A percentile compares a stretch with the other conserved stretches of the same genome.
phyloP scores from a whole-genome alignment of 371 early-diverging fungal species.

The Syncephalastrum racemosum region DNA sequence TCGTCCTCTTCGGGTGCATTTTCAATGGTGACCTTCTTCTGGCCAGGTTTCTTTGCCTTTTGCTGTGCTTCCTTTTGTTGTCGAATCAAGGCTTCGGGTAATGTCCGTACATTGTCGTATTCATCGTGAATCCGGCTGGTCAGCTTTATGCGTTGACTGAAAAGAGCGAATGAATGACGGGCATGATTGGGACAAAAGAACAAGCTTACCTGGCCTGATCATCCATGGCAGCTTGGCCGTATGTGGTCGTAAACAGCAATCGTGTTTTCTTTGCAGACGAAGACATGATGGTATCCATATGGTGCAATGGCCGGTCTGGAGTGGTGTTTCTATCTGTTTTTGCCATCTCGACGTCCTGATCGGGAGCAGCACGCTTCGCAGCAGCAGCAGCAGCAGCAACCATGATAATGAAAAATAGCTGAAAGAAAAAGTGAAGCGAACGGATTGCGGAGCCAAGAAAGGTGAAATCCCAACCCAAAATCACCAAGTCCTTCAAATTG shows the following conservation, averaged over 20 bases:
- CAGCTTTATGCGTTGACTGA: conserved; percentile 69
- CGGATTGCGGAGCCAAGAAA: no score
- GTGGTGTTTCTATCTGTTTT: conserved; percentile 6
- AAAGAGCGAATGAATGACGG: not conserved
- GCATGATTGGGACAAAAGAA: not conserved
- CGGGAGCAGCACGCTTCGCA: conserved; percentile 26
- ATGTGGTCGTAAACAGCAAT: conserved; percentile 53
- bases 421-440: not conserved
- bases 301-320: not conserved
- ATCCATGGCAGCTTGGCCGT: conserved; percentile 57
- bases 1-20: conserved; percentile 34
- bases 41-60: conserved; percentile 42
- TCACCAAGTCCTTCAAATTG: no score
- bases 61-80: conserved; percentile 53
- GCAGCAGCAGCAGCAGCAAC: conserved; percentile 17
- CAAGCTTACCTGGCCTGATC: conserved; percentile 50
- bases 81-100: conserved; percentile 62
- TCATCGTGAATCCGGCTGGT: conserved; percentile 77
- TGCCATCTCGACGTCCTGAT: conserved; percentile 10
- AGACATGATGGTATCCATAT: conserved; percentile 34
- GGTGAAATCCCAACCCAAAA: no score
- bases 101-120: conserved; percentile 62
- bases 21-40: conserved; percentile 33
- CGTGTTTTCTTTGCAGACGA: conserved; percentile 58
- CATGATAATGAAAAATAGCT: conserved; percentile 3